Percentiles rank a stretch among this genome's conserved stretches.
Conservation (phyloP, 768 basidiomycete genomes). For the Pulveroboletus sp. region DNA sequence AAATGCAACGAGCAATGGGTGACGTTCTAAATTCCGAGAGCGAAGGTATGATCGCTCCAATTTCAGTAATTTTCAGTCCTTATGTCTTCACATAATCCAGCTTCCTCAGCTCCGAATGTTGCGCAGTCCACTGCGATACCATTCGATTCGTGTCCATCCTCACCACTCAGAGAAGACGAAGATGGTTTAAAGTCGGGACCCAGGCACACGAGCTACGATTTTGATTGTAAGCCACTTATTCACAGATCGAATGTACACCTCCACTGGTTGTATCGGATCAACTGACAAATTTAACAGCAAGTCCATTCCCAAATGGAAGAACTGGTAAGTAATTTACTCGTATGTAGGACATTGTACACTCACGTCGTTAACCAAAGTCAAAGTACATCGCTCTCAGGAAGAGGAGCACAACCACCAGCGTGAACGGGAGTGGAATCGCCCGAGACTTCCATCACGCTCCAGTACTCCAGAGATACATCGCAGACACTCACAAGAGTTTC, state of each 20-base stretch:
- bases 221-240: slow-evolving; percentile 14
- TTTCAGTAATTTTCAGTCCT: background rate
- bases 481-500: slow-evolving; percentile 25
- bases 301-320: slow-evolving; percentile 17
- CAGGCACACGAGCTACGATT: slow-evolving; percentile 11
- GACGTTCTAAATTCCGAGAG: slow-evolving; percentile 51
- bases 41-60: slow-evolving; percentile 22
- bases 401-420: slow-evolving; percentile 36
- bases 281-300: slow-evolving; percentile 26
- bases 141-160: slow-evolving; percentile 10
- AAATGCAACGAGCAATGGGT: slow-evolving; percentile 63
- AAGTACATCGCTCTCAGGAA: slow-evolving; percentile 26
- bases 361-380: slow-evolving; percentile 18
- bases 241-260: background rate
- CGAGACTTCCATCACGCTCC: slow-evolving; percentile 25
- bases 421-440: slow-evolving; percentile 47
- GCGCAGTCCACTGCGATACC: slow-evolving; percentile 4
- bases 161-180: slow-evolving; percentile 9
- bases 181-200: slow-evolving; percentile 1
- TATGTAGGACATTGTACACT: background rate
- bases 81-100: slow-evolving; percentile 5
- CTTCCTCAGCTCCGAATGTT: slow-evolving; percentile 8
- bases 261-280: slow-evolving; percentile 1
- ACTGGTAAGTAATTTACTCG: slow-evolving; percentile 22
- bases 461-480: slow-evolving; percentile 22